Conservation (phyloP, 345 rosid genomes). For the Syzygium oleosum region DNA sequence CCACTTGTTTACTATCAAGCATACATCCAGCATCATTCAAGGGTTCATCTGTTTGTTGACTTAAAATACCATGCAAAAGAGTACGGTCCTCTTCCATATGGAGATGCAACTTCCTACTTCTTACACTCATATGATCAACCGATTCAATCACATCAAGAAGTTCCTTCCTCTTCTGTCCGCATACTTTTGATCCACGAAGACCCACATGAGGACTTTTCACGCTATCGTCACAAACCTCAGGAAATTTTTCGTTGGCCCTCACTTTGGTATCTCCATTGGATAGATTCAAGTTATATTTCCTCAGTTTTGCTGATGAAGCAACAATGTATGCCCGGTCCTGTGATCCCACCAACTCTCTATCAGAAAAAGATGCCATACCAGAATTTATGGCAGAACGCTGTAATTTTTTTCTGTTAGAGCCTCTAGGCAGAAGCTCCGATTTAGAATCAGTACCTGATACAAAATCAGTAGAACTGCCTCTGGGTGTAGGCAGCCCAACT, state of each 20-base stretch:
- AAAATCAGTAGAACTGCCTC: constrained; percentile 38
- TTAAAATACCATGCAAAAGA: constrained; percentile 26
- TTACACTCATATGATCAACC: constrained; percentile 22
- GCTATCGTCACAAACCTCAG: constrained; percentile 41
- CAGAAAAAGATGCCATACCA: constrained; percentile 79
- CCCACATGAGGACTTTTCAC: constrained; percentile 25
- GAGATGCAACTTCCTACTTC: constrained; percentile 34
- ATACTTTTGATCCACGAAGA: constrained; percentile 14
- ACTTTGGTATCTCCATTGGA: constrained; percentile 21
- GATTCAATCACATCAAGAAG: constrained; percentile 38
- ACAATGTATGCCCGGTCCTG: constrained; percentile 55
- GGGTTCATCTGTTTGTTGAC: constrained; percentile 13
- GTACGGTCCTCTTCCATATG: constrained; percentile 41
- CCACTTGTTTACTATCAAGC: constrained; percentile 15
- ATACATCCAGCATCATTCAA: constrained; percentile 11
- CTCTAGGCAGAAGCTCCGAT: constrained; percentile 63
- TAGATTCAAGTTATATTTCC: constrained; percentile 35
- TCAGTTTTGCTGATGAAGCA: constrained; percentile 33
- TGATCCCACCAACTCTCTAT: constrained; percentile 77
- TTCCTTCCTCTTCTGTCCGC: constrained; percentile 37
- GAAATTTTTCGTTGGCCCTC: constrained; percentile 20
- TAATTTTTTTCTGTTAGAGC: constrained; percentile 47
- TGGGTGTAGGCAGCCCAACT: constrained; percentile 11
- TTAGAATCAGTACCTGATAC: constrained; percentile 79
- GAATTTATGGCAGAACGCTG: constrained; percentile 71